A percentile compares a stretch with the other conserved stretches of the same genome.
Conservation (phyloP, 192 early-diverging fungal genomes). For the Coemansia brasiliensis region DNA sequence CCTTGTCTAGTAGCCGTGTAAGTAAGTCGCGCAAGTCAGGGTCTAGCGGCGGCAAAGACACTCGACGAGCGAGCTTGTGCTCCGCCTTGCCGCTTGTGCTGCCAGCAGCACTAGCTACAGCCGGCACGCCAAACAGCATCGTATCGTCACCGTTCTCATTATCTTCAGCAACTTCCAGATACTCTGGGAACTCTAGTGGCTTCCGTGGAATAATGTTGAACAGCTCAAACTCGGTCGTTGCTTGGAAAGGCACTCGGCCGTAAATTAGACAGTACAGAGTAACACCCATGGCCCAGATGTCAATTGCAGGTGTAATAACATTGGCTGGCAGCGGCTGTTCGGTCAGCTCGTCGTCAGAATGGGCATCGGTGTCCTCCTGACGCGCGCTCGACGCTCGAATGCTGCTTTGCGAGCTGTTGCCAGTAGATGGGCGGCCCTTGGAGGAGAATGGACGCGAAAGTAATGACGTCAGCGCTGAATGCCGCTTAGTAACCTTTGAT, state of each 20-base stretch:
- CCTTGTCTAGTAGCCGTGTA: slow-evolving; percentile 76
- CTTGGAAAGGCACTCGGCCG: slow-evolving; percentile 90
- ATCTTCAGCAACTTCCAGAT: slow-evolving; percentile 21
- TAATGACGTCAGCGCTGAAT: slow-evolving; percentile 44
- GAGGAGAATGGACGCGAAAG: slow-evolving; percentile 48
- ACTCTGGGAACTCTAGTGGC: slow-evolving; percentile 59
- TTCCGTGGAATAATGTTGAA: slow-evolving; percentile 86
- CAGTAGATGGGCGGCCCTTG: slow-evolving; percentile 20
- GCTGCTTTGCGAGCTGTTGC: slow-evolving; percentile 19
- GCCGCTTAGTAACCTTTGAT: slow-evolving; percentile 36
- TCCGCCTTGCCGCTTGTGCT: slow-evolving; percentile 14
- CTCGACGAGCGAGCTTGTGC: slow-evolving; percentile 1
- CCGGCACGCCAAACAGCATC: slow-evolving; percentile 4
- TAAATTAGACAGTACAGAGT: slow-evolving; percentile 93
- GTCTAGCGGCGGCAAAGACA: slow-evolving; percentile 52
- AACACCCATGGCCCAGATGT: slow-evolving; percentile 97
- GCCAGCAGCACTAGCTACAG: background rate
- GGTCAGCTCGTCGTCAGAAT: slow-evolving; percentile 15
- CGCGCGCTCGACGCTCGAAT: slow-evolving; percentile 3
- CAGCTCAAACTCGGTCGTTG: slow-evolving; percentile 93
- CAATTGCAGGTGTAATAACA: slow-evolving; percentile 83
- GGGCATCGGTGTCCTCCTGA: slow-evolving; percentile 5
- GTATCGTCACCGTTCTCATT: background rate
- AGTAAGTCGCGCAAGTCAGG: slow-evolving; percentile 73
- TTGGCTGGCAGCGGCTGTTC: slow-evolving; percentile 44